phyloP scores from a whole-genome alignment of 768 basidiomycete species.

The Mycena indigotica region DNA sequence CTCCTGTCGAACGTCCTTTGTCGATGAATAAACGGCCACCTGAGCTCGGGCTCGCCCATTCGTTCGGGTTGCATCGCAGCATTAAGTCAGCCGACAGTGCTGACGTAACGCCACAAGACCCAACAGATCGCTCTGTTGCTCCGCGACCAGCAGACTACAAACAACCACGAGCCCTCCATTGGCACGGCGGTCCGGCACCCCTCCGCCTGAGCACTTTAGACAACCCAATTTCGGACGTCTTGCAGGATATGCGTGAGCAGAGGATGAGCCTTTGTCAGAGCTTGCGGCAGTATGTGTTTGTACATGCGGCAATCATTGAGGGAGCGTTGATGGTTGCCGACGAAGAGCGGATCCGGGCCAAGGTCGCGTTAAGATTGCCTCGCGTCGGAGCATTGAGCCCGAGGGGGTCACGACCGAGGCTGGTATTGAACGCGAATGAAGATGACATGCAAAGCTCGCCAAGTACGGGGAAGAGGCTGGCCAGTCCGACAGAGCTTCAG shows the following conservation, averaged over 20 bases:
- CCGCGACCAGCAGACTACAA: slow-evolving; percentile 55
- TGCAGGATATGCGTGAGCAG: slow-evolving; percentile 95
- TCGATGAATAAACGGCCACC: not conserved
- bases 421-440: slow-evolving; percentile 5
- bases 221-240: slow-evolving; percentile 78
- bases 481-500: slow-evolving; percentile 70
- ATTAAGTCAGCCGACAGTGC: slow-evolving; percentile 1
- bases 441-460: slow-evolving; percentile 27
- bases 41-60: not conserved
- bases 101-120: not conserved
- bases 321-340: slow-evolving; percentile 78
- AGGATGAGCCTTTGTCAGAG: slow-evolving; percentile 97
- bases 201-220: slow-evolving; percentile 60
- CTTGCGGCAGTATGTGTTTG: slow-evolving; percentile 91
- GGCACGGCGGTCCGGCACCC: slow-evolving; percentile 46
- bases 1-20: slow-evolving; percentile 10
- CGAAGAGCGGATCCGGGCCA: slow-evolving; percentile 54
- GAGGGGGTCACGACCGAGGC: slow-evolving; percentile 17
- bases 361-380: slow-evolving; percentile 11
- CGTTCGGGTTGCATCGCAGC: not conserved
- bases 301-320: slow-evolving; percentile 83
- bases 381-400: not conserved
- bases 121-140: not conserved
- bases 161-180: slow-evolving; percentile 62
- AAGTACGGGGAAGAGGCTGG: slow-evolving; percentile 61